phyloP scores from a whole-genome alignment of 2,329 filamentous ascomycete species.

The Alternaria ventricosa region DNA sequence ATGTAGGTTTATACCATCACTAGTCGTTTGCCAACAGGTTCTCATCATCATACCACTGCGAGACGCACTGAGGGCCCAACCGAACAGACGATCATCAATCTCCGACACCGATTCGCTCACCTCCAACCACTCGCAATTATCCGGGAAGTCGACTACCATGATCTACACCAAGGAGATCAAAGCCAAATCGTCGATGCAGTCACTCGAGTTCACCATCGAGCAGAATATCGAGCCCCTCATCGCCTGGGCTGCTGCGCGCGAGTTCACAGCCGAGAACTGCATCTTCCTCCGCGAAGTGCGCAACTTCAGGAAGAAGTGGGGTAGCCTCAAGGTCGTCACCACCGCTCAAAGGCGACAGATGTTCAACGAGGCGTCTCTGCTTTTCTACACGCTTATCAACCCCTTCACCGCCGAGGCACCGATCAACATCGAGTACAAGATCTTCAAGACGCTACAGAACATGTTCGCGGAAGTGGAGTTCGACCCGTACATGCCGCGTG shows the following conservation, averaged over 20 bases:
- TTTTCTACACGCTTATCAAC: conserved; percentile 48
- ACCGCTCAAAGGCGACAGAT: conserved; percentile 44
- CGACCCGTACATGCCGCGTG: conserved; percentile 44
- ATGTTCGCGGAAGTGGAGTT: conserved; percentile 43
- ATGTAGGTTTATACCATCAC: conserved; percentile 44
- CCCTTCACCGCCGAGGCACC: conserved; percentile 47
- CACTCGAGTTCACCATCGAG: conserved; percentile 44
- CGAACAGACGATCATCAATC: conserved; percentile 26
- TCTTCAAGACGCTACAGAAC: conserved; percentile 44
- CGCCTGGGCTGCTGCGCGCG: conserved; percentile 44
- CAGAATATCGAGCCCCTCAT: conserved; percentile 46
- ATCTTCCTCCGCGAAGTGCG: conserved; percentile 49
- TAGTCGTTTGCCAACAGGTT: conserved; percentile 48
- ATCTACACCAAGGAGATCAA: conserved; percentile 38
- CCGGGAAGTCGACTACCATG: conserved; percentile 30
- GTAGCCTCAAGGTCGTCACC: conserved; percentile 29
- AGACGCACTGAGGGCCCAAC: conserved; percentile 33
- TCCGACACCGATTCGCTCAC: conserved; percentile 38
- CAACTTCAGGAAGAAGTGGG: conserved; percentile 48
- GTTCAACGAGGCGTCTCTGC: conserved; percentile 47
- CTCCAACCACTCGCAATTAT: conserved; percentile 28
- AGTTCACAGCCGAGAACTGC: conserved; percentile 48
- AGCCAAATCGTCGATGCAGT: conserved; percentile 46
- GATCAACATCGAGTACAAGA: conserved; percentile 50
- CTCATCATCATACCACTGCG: conserved; percentile 45